Percentiles rank a stretch among this genome's conserved stretches.
Conservation (phyloP, 441 rosid genomes). For the Raphanus hybrid region DNA sequence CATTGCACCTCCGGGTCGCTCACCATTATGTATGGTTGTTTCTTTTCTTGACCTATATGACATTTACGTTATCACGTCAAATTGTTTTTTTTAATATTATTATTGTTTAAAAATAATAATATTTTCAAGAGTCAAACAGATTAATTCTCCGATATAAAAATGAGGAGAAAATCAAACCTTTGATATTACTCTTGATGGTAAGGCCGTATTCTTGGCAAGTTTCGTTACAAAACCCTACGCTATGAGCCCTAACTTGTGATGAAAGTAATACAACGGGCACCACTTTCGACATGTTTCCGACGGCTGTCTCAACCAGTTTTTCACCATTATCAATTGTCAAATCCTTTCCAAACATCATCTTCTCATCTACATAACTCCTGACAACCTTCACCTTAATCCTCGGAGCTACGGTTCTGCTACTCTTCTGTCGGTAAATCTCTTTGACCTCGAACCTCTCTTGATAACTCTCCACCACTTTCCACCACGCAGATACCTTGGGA, state of each 20-base stretch:
- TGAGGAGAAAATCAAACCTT: conserved; percentile 20
- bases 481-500: conserved; percentile 64
- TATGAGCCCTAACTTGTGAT: conserved; percentile 49
- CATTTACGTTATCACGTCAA: conserved; percentile 14
- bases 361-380: conserved; percentile 44
- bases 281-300: conserved; percentile 36
- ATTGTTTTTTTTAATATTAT: not conserved
- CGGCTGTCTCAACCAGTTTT: conserved; percentile 37
- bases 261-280: conserved; percentile 54
- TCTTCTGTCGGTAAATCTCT: conserved; percentile 32
- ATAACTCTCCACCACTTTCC: conserved; percentile 64
- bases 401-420: conserved; percentile 23
- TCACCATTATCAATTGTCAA: conserved; percentile 41
- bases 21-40: conserved; percentile 53
- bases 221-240: conserved; percentile 56
- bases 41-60: conserved; percentile 25
- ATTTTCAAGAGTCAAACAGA: not conserved
- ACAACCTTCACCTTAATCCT: conserved; percentile 47
- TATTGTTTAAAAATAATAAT: not conserved
- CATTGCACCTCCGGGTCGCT: conserved; percentile 66
- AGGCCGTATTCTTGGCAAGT: conserved; percentile 54
- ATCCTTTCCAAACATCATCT: conserved; percentile 50
- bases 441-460: conserved; percentile 33
- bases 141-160: not conserved
- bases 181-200: conserved; percentile 32